Base-by-base conservation (phyloP, 2,329 filamentous ascomycete genomes). In the Alternaria tenuissima region DNA sequence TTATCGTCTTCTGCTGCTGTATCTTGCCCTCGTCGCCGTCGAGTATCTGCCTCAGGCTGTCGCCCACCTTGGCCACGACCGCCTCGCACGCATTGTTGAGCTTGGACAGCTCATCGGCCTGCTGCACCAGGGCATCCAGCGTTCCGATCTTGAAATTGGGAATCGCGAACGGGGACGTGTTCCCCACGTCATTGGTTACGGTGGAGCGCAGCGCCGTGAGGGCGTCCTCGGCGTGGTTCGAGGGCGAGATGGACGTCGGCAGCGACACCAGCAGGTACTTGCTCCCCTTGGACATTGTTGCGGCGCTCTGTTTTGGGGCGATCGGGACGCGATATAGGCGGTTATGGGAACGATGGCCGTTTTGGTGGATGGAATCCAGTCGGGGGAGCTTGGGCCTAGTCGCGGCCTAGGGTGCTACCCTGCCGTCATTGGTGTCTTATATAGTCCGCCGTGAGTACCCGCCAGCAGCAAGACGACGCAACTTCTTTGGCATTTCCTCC, bases 101-200 rank as follows among this genome's bases (percentile, higher is more conserved):
- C 87, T 97, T 98, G 60, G 89, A 86, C 55, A 99, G 84, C 75
- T 98, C 95, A 76, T 99, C 95, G 57, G 95, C 95, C 80, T 99
- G 94, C 81, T 97, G 92, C 44, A 99, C 93, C 59, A 99, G 85
- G 39, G 91, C 93, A 81, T 99, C 95, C 38, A 99, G 86, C 0
- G 95, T 97, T 59, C 95, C 95, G 78, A 99, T 96, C 84, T 98
- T 99, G 86, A 99, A 97, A 67, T 93, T 90, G 20, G 95, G 95
- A 65, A 98, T 91, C 57, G 87, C 83, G 76, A 98, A 97, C 3
- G 89, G 88, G 52, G 88, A 83, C 46, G 93, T 90, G 53, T 86
- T 88, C 76, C 91, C 93, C 78, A 91, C 89, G 71, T 96, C 92
- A 58, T 87, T 82, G 51, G 87, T 84, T 56, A 97, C 85, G 42